Percentiles rank a stretch among this genome's conserved stretches.
Conservation (phyloP, 306 rosid species). For the Fagus sylvatica region DNA sequence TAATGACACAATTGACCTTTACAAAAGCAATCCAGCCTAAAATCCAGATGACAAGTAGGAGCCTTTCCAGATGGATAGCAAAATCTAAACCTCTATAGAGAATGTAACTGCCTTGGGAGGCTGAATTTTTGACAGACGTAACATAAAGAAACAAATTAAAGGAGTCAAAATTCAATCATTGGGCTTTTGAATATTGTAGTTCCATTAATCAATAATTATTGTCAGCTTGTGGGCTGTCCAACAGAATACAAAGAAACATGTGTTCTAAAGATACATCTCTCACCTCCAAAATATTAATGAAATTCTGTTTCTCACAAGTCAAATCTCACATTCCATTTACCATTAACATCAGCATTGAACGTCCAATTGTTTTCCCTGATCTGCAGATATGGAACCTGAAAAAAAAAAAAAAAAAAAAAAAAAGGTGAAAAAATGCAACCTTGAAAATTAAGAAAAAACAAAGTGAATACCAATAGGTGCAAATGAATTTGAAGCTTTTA, state of each 20-base stretch:
- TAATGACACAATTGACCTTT: neutral
- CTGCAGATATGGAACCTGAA: slow-evolving; percentile 93
- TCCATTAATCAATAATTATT: neutral
- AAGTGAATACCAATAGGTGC: neutral
- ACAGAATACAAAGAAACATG: slow-evolving; percentile 26
- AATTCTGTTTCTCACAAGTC: slow-evolving; percentile 56
- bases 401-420: slow-evolving; percentile 19
- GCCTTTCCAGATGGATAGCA: neutral
- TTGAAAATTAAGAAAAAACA: neutral
- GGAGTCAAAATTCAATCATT: neutral
- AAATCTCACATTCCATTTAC: slow-evolving; percentile 88
- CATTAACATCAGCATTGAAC: slow-evolving; percentile 69
- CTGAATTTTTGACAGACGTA: neutral
- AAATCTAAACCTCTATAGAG: neutral
- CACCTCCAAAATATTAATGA: slow-evolving; percentile 30
- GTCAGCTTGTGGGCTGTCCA: slow-evolving; percentile 9
- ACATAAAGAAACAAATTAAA: neutral
- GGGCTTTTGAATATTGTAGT: neutral
- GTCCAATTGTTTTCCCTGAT: slow-evolving; percentile 97
- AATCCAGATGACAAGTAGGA: neutral
- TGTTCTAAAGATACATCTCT: slow-evolving; percentile 13
- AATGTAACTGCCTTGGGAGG: neutral
- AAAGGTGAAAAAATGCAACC: neutral
- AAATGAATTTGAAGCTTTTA: neutral
- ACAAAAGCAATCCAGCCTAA: neutral